Evolutionary conservation across 306 rosid genomes (phyloP), one percentile per base, ranked within the genome.

Genomic region (Psophocarpus tetragonolobus): DNA sequence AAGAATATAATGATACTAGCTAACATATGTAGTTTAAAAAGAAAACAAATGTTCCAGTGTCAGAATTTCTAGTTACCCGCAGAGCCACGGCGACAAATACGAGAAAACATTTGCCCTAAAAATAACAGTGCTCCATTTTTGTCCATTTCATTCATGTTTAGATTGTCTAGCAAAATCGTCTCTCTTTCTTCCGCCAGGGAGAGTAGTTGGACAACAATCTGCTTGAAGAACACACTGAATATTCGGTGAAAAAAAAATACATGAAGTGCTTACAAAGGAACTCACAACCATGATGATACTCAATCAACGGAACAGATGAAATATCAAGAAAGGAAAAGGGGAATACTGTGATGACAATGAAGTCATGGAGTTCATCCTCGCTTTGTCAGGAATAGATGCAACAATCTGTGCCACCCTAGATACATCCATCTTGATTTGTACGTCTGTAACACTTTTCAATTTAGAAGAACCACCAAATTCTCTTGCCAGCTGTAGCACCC

Each of bases 381-480:
- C 97, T 88, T 91, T 95, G 85, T 95, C 97, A 53, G 98, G 97
- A 86, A 95, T 78, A 66, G 98, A 95, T 74, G 90, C 88, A 83
- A 95, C 87, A 75, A 89, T 76, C 82, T 92, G 93, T 42, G 97
- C 95, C 64, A 87, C 81, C 85, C 88, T 86, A 75, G 95, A 84
- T 69, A 87, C 82, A 56, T 68, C 54, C 65, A 88, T 63, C 74
- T 82, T 86, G 47, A 81, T 74, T 74, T 5, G 42, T 42, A 78
- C 90, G 63, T 75, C 24, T 9, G 47, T 45, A 73, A 66, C 79
- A 66, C 81, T 73, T 67, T 80, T 80, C 21, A 53, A 70, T 63
- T 73, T 76, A 63, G 41, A 72, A 88, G 85, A 66, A 64, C 62
- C 48, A 39, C 87, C 87, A 81, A 95, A 86, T 82, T 95, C 92